phyloP scores from a whole-genome alignment of 768 basidiomycete species.

The Sutorius australiensis region DNA sequence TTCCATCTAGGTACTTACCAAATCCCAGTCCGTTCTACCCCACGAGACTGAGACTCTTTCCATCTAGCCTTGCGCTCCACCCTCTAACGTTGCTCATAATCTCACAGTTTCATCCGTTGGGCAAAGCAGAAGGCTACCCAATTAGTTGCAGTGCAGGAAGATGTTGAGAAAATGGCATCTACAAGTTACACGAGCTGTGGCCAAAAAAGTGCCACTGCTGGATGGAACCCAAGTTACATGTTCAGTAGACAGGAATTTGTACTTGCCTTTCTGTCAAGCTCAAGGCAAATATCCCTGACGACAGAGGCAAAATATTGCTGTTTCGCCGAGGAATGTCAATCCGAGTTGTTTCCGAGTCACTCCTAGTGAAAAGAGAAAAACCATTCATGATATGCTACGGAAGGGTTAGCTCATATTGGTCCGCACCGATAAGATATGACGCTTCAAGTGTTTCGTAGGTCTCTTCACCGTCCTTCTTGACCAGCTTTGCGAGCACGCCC shows the following conservation, averaged over 20 bases:
- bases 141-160: not conserved
- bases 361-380: constrained; percentile 17
- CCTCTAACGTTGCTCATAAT: too few species aligned
- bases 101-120: constrained; percentile 17
- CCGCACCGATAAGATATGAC: constrained; percentile 36
- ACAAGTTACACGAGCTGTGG: constrained; percentile 2
- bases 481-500: constrained; percentile 35
- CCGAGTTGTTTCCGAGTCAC: constrained; percentile 39
- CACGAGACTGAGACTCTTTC: too few species aligned
- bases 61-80: too few species aligned
- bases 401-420: not conserved
- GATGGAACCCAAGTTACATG: not conserved
- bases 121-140: constrained; percentile 5
- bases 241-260: not conserved
- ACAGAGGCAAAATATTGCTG: constrained; percentile 25
- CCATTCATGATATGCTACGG: too few species aligned
- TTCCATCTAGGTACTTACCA: too few species aligned
- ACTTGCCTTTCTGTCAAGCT: constrained; percentile 25
- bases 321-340: constrained; percentile 41
- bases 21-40: too few species aligned
- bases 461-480: constrained; percentile 26
- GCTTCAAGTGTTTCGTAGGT: constrained; percentile 23
- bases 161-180: not conserved
- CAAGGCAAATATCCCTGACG: constrained; percentile 37
- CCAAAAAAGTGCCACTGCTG: constrained; percentile 27